These are phyloP conservation scores for Cyamopsis tetragonoloba DNA, from an alignment of 306 rosid species.

Conservation along the genomic window DNA sequence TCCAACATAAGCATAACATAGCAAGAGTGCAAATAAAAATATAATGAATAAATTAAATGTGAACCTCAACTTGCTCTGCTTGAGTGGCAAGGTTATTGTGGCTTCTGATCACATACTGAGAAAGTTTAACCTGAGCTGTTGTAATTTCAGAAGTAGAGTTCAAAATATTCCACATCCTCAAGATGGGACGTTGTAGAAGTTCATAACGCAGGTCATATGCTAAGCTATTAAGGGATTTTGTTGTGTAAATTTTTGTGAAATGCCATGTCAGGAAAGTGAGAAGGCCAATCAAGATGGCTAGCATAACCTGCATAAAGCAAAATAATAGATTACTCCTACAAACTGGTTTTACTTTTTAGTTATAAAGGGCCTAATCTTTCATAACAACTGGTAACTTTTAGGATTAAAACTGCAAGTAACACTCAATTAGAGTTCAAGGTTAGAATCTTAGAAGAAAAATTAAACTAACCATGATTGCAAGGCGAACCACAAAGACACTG, in stretches of 20 bases:
- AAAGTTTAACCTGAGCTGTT: conserved; percentile 73
- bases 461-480: conserved; percentile 81
- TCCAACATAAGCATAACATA: background rate
- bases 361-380: background rate
- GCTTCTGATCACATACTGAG: conserved; percentile 74
- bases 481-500: conserved; percentile 95
- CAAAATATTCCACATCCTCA: conserved; percentile 96
- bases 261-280: conserved; percentile 95
- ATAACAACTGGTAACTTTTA: background rate
- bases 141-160: conserved; percentile 92
- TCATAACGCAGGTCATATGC: conserved; percentile 93
- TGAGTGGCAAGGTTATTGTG: conserved; percentile 63
- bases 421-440: background rate
- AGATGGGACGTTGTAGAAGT: conserved; percentile 88
- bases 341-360: too few relatives aligned
- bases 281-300: conserved; percentile 87
- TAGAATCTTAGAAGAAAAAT: background rate
- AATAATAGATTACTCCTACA: background rate
- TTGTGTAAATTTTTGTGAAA: conserved; percentile 85
- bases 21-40: background rate
- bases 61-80: conserved; percentile 83
- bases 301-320: conserved; percentile 65
- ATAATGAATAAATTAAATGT: conserved; percentile 11
- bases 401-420: background rate
- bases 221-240: conserved; percentile 71